Conservation (phyloP, 495 filamentous ascomycete genomes). For the Podospora conica region DNA sequence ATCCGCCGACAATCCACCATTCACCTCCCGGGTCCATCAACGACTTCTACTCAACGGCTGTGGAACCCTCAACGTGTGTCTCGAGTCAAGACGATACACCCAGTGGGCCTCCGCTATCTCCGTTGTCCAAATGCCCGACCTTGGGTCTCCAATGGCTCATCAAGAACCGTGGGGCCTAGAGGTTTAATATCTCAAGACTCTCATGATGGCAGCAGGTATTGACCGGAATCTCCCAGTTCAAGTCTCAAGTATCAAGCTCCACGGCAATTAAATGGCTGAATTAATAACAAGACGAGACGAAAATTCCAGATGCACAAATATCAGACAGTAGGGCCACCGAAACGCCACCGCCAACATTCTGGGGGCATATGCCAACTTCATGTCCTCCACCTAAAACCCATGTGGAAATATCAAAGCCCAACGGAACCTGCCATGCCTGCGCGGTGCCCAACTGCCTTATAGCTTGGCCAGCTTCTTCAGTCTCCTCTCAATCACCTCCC, state of each 20-base stretch:
- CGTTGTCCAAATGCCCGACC: background rate
- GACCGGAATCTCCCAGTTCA: background rate
- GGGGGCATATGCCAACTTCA: background rate
- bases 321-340: background rate
- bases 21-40: background rate
- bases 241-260: too few relatives aligned
- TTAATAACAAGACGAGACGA: background rate
- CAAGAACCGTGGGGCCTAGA: too few relatives aligned
- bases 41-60: background rate
- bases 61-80: background rate
- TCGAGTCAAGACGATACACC: background rate
- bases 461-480: constrained; percentile 45
- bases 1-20: background rate
- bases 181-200: background rate
- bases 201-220: background rate
- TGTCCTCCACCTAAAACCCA: background rate
- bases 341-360: background rate
- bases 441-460: background rate
- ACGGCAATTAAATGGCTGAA: background rate
- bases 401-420: background rate
- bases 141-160: too few relatives aligned
- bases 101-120: background rate
- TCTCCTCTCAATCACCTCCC: constrained; percentile 52
- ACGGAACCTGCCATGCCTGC: background rate
- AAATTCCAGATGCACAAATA: background rate